Base-by-base conservation (phyloP, 2,329 filamentous ascomycete species). In the Trichoderma breve region DNA sequence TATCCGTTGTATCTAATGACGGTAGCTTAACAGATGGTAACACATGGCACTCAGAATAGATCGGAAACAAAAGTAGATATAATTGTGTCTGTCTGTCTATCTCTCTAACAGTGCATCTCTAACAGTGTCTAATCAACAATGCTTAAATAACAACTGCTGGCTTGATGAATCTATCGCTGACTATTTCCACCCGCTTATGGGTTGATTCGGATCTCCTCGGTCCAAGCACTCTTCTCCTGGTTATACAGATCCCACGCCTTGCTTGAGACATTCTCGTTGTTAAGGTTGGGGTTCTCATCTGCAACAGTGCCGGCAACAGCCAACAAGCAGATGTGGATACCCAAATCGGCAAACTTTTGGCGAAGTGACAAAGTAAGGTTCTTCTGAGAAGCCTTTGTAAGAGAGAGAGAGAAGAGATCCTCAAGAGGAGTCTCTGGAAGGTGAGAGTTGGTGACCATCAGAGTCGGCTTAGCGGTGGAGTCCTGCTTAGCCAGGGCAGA, bases 381-480 rank as follows among this genome's bases (percentile, higher is more conserved):
- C 21, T 83, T 78, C 79, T 89, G 86, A 0, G 86, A 82, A 1
- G 86, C 84, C 75, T 88, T 88, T 58, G 81, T 81, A 68, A 87
- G 79, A 2, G 84, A 86, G 6, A 88, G 78, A 0, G 84, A 84
- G 24, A 88, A 84, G 0, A 87, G 78, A 28, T 82, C 77, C 4
- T 85, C 83, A 2, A 83, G 75, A 0, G 86, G 86, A 30, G 84
- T 79, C 72, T 82, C 81, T 24, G 84, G 86, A 14, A 88, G 80
- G 58, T 82, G 77, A 28, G 83, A 84, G 77, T 81, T 85, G 0
- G 85, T 87, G 11, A 87, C 84, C 30, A 88, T 79, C 9, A 88
- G 76, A 0, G 83, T 82, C 0, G 86, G 85, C 67, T 82, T 82
- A n/a, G 79, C 73, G 5, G 66, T 51, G 8, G 73, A 6, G 53